Percentiles rank a stretch among this genome's conserved stretches.
phyloP scores from a whole-genome alignment of 129 eudicot species.

The Chrysanthemum lavandulifolium region DNA sequence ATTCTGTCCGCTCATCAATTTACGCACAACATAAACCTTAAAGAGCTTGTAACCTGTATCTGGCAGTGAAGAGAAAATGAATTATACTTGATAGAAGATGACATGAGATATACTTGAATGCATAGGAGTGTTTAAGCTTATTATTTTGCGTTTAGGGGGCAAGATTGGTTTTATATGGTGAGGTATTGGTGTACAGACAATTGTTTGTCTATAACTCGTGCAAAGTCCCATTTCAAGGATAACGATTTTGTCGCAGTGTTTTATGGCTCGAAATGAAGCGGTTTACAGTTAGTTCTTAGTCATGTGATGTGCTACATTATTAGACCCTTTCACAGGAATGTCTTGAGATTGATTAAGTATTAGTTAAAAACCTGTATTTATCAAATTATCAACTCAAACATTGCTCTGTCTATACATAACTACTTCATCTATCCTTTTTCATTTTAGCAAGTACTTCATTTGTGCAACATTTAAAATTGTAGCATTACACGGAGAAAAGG shows the following conservation, averaged over 20 bases:
- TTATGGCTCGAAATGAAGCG: conserved; percentile 7
- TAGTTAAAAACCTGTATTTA: too few species aligned
- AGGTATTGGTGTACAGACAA: conserved; percentile 19
- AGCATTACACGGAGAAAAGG: too few species aligned
- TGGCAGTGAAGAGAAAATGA: conserved; percentile 7
- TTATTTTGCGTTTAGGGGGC: conserved; percentile 17
- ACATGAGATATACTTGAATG: conserved; percentile 7
- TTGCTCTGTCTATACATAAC: too few species aligned
- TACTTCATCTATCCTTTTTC: too few species aligned
- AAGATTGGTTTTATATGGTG: conserved; percentile 1
- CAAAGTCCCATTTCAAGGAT: background rate
- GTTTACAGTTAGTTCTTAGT: background rate
- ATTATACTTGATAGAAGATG: conserved; percentile 4
- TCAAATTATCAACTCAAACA: too few species aligned
- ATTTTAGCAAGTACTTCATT: too few species aligned
- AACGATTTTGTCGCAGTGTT: background rate
- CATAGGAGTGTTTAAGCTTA: conserved; percentile 8
- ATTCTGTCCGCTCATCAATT: conserved; percentile 60
- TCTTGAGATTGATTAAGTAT: too few species aligned
- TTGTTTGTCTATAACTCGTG: conserved; percentile 1
- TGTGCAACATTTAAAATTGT: too few species aligned
- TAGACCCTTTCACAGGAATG: too few species aligned
- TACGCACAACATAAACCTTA: conserved; percentile 78
- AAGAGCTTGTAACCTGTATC: conserved; percentile 11
- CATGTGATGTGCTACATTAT: conserved; percentile 6